Conservation (phyloP, 345 rosid genomes). For the Cardamine resedifolia region DNA sequence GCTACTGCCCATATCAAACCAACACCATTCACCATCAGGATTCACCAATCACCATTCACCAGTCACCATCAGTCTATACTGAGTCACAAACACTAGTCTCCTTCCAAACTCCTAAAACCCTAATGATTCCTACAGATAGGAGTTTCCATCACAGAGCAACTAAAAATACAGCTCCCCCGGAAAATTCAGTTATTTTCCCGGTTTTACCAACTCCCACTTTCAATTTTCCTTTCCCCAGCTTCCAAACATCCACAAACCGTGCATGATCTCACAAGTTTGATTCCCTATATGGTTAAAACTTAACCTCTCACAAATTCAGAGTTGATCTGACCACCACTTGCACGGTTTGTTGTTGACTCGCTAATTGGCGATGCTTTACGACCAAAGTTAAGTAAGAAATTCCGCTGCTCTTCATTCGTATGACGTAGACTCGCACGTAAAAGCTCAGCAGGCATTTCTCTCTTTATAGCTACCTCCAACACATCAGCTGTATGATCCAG, state of each 20-base stretch:
- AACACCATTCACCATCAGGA: slow-evolving; percentile 6
- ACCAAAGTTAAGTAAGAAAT: slow-evolving; percentile 67
- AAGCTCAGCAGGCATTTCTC: slow-evolving; percentile 96
- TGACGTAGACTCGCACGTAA: slow-evolving; percentile 92
- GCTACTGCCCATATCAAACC: slow-evolving; percentile 14
- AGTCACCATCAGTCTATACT: slow-evolving; percentile 37
- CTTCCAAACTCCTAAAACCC: slow-evolving; percentile 37
- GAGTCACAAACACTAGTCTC: slow-evolving; percentile 28
- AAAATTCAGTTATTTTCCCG: slow-evolving; percentile 2
- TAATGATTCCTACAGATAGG: slow-evolving; percentile 24
- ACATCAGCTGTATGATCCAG: slow-evolving; percentile 47
- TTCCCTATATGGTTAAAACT: slow-evolving; percentile 27
- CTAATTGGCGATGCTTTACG: slow-evolving; percentile 48
- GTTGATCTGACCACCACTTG: slow-evolving; percentile 49
- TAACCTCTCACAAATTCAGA: slow-evolving; percentile 72
- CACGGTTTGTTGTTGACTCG: slow-evolving; percentile 38
- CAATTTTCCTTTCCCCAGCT: slow-evolving; percentile 35
- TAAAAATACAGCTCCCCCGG: slow-evolving; percentile 61
- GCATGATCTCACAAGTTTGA: slow-evolving; percentile 7
- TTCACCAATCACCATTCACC: background rate
- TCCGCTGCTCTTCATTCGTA: slow-evolving; percentile 76
- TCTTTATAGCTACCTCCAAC: slow-evolving; percentile 66
- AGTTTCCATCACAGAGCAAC: slow-evolving; percentile 55
- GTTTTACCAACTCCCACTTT: slow-evolving; percentile 48
- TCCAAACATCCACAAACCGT: slow-evolving; percentile 32